These are phyloP conservation scores for Hygrocybe coccinea DNA, from an alignment of 768 basidiomycete genomes.

Conservation along the genomic window DNA sequence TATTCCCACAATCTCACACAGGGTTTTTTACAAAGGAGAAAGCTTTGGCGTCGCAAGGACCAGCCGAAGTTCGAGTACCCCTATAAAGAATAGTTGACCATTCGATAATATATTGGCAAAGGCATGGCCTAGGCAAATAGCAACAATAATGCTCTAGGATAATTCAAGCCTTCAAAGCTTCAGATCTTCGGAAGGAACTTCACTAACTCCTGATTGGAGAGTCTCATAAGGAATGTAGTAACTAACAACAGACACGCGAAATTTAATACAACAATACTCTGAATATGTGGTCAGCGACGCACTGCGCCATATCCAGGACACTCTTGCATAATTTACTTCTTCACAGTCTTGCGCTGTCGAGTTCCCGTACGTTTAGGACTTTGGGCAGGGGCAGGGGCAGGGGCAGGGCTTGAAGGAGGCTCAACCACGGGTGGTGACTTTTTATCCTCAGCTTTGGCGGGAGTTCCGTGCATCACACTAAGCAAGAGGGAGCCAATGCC, in stretches of 20 bases:
- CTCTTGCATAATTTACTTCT: conserved; percentile 7
- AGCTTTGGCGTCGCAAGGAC: conserved; percentile 87
- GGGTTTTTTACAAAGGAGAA: conserved; percentile 54
- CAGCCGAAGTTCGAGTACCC: conserved; percentile 85
- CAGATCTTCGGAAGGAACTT: too few relatives aligned
- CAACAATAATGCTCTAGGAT: too few relatives aligned
- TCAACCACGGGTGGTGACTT: background rate
- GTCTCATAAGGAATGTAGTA: too few relatives aligned
- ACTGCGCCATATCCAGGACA: too few relatives aligned
- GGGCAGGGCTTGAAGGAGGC: conserved; percentile 5
- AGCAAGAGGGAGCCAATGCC: conserved; percentile 62
- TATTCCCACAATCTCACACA: conserved; percentile 1
- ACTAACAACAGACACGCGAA: too few relatives aligned
- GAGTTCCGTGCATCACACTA: conserved; percentile 50
- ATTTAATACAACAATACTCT: too few relatives aligned
- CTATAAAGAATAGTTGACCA: conserved; percentile 56
- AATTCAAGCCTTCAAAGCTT: too few relatives aligned
- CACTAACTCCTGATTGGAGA: too few relatives aligned
- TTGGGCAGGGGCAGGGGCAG: background rate
- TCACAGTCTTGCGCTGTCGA: conserved; percentile 12
- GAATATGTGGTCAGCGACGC: background rate
- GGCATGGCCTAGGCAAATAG: too few relatives aligned
- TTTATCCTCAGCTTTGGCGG: background rate
- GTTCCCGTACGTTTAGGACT: conserved; percentile 5
- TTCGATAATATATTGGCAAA: background rate